phyloP scores from a whole-genome alignment of 768 basidiomycete genomes.

The Hypholoma sublateritium region DNA sequence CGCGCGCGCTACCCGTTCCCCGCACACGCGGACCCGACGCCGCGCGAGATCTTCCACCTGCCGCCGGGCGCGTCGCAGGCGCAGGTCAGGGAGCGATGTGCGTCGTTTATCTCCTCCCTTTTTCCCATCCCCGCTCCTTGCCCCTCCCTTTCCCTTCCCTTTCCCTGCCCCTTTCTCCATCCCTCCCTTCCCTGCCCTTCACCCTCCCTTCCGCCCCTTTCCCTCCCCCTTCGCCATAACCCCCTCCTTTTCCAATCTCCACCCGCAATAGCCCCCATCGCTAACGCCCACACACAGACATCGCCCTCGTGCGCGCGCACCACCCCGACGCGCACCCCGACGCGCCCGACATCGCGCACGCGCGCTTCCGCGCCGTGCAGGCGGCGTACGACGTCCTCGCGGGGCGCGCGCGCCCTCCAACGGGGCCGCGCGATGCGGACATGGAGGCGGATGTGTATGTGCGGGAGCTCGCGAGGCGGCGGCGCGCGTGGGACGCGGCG shows the following conservation, averaged over 20 bases:
- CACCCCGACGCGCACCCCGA: conserved; percentile 62
- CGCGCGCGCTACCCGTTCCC: conserved; percentile 47
- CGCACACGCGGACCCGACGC: conserved; percentile 49
- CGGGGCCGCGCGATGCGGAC: background rate
- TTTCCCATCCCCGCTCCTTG: background rate
- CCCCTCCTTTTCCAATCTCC: no score
- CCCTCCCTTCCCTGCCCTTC: no score
- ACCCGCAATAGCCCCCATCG: no score
- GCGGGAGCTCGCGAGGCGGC: conserved; percentile 51
- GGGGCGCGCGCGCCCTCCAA: conserved; percentile 32
- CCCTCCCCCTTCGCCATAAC: no score
- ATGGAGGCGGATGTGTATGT: conserved; percentile 50
- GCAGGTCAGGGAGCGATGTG: conserved; percentile 70
- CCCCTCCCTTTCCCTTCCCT: no score
- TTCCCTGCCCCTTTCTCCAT: no score
- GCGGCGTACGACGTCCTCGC: conserved; percentile 62
- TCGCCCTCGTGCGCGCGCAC: conserved; percentile 68
- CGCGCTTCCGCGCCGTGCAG: conserved; percentile 63
- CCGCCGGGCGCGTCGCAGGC: conserved; percentile 49
- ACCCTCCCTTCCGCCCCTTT: no score
- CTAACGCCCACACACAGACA: conserved; percentile 44
- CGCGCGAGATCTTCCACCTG: conserved; percentile 75
- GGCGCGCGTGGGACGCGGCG: conserved; percentile 39
- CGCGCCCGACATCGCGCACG: conserved; percentile 46
- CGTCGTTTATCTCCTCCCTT: conserved; percentile 22